Evolutionary conservation across 768 basidiomycete species (phyloP).

Genomic region (Podaxis mareebaensis): DNA sequence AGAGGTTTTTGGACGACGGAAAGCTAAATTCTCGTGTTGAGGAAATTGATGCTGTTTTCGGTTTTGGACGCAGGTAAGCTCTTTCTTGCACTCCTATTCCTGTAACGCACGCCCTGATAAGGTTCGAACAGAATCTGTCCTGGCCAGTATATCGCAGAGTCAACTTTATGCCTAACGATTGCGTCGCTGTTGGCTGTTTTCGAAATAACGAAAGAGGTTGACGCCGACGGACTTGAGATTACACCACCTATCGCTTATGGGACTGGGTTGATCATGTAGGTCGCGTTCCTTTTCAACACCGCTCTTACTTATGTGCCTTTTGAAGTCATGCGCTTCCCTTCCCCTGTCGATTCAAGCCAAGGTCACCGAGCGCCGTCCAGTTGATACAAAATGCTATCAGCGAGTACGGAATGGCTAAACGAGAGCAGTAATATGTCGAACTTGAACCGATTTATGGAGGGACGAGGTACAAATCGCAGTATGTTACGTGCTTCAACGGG

Average conservation of each 20-base stretch:
- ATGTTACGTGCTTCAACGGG: too few relatives aligned
- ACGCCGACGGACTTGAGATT: too few relatives aligned
- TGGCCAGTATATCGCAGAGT: neutral
- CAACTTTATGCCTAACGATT: neutral
- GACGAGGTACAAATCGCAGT: too few relatives aligned
- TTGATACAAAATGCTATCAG: neutral
- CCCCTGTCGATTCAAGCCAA: neutral
- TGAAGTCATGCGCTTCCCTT: neutral
- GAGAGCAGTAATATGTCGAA: too few relatives aligned
- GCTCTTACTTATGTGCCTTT: neutral
- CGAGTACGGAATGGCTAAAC: too few relatives aligned
- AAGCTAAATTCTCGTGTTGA: slow-evolving; percentile 7
- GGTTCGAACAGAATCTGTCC: neutral
- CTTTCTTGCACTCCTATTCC: neutral
- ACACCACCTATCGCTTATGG: neutral
- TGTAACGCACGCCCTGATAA: neutral
- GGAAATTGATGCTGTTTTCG: neutral
- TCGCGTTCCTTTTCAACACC: neutral
- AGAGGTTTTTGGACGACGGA: slow-evolving; percentile 24
- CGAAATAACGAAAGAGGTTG: too few relatives aligned
- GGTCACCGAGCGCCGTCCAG: neutral
- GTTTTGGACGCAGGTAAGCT: slow-evolving; percentile 5
- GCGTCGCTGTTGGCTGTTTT: too few relatives aligned
- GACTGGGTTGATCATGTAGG: neutral
- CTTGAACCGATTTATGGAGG: too few relatives aligned